A percentile compares a stretch with the other conserved stretches of the same genome.
These are phyloP conservation scores for Dactylellina haptotyla DNA, from an alignment of 2,329 filamentous ascomycete genomes.

Conservation along the genomic window DNA sequence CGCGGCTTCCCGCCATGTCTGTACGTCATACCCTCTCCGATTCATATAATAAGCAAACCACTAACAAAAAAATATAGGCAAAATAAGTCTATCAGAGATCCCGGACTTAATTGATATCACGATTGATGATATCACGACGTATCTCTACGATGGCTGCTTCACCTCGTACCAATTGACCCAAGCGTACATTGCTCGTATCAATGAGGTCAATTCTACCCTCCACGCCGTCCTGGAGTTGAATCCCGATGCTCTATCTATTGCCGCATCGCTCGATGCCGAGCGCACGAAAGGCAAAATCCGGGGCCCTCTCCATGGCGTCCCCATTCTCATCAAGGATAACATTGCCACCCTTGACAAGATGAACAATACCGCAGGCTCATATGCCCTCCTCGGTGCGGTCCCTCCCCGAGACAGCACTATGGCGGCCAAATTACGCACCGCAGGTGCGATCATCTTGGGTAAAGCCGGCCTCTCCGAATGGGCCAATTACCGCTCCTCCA, in stretches of 20 bases:
- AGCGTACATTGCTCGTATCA: slow-evolving; percentile 60
- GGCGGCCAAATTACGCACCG: slow-evolving; percentile 69
- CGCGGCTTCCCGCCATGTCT: background rate
- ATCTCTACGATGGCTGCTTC: slow-evolving; percentile 24
- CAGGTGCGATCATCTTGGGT: slow-evolving; percentile 73
- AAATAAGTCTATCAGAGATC: slow-evolving; percentile 8
- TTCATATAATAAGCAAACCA: background rate
- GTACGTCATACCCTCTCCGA: background rate
- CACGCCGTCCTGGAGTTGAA: slow-evolving; percentile 61
- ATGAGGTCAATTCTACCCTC: slow-evolving; percentile 60
- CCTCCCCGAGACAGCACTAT: slow-evolving; percentile 69
- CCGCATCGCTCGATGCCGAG: slow-evolving; percentile 60
- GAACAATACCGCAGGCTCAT: slow-evolving; percentile 74
- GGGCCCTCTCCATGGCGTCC: slow-evolving; percentile 71
- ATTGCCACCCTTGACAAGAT: slow-evolving; percentile 73
- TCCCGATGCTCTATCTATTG: slow-evolving; percentile 62
- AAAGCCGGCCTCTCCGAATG: slow-evolving; percentile 74
- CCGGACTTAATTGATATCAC: slow-evolving; percentile 31
- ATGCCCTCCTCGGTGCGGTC: slow-evolving; percentile 70
- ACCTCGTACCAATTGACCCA: slow-evolving; percentile 25
- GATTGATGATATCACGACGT: slow-evolving; percentile 21
- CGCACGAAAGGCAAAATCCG: slow-evolving; percentile 53
- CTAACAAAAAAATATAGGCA: background rate
- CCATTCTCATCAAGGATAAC: slow-evolving; percentile 74
- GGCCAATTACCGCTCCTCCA: slow-evolving; percentile 71